A percentile compares a stretch with the other conserved stretches of the same genome.
These are phyloP conservation scores for Raphanus hybrid DNA, from an alignment of 441 rosid species.

Conservation along the genomic window DNA sequence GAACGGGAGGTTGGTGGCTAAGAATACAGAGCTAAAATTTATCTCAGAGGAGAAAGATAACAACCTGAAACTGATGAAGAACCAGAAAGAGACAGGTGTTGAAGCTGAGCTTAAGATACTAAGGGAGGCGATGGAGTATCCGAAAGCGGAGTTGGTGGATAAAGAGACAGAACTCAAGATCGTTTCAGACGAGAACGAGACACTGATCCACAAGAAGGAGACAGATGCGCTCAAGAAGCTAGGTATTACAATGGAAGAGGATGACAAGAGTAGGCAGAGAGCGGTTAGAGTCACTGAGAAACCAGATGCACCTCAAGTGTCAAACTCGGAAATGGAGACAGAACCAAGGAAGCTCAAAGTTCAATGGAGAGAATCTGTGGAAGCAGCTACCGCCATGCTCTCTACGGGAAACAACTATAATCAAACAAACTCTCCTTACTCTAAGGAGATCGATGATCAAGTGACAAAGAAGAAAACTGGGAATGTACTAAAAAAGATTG, in stretches of 20 bases:
- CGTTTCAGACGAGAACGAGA: conserved; percentile 62
- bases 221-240: conserved; percentile 63
- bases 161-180: conserved; percentile 70
- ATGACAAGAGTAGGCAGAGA: conserved; percentile 59
- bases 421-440: conserved; percentile 52
- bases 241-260: conserved; percentile 59
- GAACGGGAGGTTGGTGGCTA: conserved; percentile 68
- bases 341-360: conserved; percentile 73
- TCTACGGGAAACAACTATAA: conserved; percentile 59
- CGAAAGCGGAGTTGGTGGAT: conserved; percentile 64
- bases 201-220: conserved; percentile 51
- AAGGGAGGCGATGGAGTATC: conserved; percentile 46
- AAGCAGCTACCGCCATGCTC: conserved; percentile 72
- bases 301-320: conserved; percentile 65
- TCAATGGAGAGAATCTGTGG: conserved; percentile 84
- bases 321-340: conserved; percentile 59
- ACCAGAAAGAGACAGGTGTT: conserved; percentile 62
- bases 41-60: conserved; percentile 64
- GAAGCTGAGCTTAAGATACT: conserved; percentile 61
- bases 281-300: conserved; percentile 60
- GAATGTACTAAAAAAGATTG: conserved; percentile 71
- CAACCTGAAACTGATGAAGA: conserved; percentile 48
- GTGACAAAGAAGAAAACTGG: conserved; percentile 70
- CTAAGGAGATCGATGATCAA: conserved; percentile 56
- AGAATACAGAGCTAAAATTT: conserved; percentile 63